Base-by-base conservation (phyloP, 768 basidiomycete genomes). In the Boletus sp. region DNA sequence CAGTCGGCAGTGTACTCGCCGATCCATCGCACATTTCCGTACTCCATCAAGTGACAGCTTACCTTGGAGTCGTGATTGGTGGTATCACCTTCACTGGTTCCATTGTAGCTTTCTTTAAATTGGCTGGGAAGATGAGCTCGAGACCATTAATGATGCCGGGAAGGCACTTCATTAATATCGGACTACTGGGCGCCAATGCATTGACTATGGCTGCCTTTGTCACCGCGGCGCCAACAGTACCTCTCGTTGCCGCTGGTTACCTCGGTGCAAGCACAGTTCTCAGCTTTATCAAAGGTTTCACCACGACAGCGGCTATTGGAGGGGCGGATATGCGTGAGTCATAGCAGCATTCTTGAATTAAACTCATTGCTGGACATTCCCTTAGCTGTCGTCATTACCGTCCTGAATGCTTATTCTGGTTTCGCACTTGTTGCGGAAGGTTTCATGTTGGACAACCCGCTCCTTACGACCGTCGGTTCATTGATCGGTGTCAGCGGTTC, bases 401-500 rank as follows among this genome's bases (percentile, higher is more conserved):
- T 94, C 17, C 70, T 94, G 57, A 94, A 94, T 67, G 91, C 92
- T 12, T 94, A 94, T 72, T 91, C 89, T 58, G 92, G 92, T 20
- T 92, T 94, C 63, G 92, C 92, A 17, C 83, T 94, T 11, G 91
- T 94, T 17, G 92, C 92, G 3, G 92, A 94, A 79, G 92, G 91
- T 7, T 91, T 94, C 67, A 94, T 94, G 92, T 71, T 94, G 61
- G 89, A 94, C 64, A 93, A 94, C 66, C 83, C 90, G 15, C 78
- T 94, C 11, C 74, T 94, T 45, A 90, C 90, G 2, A 90, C 89
- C 0, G 83, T 94, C 36, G 92, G 92, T 15, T 88, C 92, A 20
- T 74, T 94, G 47, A 94, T 94, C 56, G 92, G 92, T 39, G 92
- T 94, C 67, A 90, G 89, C 71, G 92, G 92, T 47, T 92, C 90